Conservation (phyloP, 371 early-diverging fungal species). For the Mortierella sp. region DNA sequence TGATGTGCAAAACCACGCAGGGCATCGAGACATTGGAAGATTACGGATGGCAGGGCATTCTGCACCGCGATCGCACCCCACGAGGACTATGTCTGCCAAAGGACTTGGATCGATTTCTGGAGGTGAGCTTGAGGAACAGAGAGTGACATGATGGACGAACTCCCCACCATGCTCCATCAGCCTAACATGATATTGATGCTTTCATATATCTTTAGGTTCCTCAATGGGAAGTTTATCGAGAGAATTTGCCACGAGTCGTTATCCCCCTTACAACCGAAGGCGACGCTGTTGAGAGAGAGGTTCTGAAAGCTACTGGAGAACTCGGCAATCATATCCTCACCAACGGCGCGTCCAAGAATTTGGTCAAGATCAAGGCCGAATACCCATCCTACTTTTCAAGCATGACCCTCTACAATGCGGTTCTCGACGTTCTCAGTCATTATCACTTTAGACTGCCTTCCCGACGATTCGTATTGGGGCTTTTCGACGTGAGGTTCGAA, state of each 20-base stretch:
- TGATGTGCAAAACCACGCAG: slow-evolving; percentile 74
- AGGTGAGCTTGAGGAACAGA: too few relatives aligned
- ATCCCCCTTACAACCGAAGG: slow-evolving; percentile 54
- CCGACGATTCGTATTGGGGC: slow-evolving; percentile 80
- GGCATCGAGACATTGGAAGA: slow-evolving; percentile 80
- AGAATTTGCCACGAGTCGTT: slow-evolving; percentile 59
- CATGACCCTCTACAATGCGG: slow-evolving; percentile 69
- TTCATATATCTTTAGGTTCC: too few relatives aligned
- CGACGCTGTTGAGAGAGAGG: slow-evolving; percentile 69
- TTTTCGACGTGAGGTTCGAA: slow-evolving; percentile 79
- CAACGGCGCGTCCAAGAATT: slow-evolving; percentile 75
- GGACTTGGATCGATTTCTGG: slow-evolving; percentile 66
- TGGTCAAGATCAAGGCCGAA: slow-evolving; percentile 69
- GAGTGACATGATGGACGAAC: too few relatives aligned
- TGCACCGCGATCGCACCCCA: slow-evolving; percentile 60
- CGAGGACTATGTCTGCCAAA: slow-evolving; percentile 77
- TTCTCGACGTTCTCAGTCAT: slow-evolving; percentile 68
- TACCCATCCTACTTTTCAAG: slow-evolving; percentile 71
- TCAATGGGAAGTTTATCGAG: slow-evolving; percentile 67
- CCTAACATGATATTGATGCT: too few relatives aligned
- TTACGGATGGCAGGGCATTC: slow-evolving; percentile 81
- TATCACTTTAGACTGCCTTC: slow-evolving; percentile 83
- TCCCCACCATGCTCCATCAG: too few relatives aligned
- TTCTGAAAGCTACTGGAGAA: slow-evolving; percentile 80
- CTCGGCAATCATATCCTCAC: slow-evolving; percentile 90